Base-by-base conservation (phyloP, 306 rosid genomes). In the Styphnolobium japonicum region DNA sequence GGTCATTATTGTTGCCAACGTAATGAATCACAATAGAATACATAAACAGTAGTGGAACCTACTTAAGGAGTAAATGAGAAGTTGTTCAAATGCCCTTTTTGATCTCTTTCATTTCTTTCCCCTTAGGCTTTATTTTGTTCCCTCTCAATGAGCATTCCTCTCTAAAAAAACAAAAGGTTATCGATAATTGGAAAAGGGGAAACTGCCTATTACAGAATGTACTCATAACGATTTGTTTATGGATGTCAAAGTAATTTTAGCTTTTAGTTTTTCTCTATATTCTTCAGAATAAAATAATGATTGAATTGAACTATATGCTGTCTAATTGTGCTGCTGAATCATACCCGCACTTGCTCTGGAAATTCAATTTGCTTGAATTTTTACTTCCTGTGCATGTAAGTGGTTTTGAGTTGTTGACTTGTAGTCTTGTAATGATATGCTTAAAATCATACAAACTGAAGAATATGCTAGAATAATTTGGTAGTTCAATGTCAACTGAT, bases 251-350 rank as follows among this genome's bases (percentile, higher is more conserved):
- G 78, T 75, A 81, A 77, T 76, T 64, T 10, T 62, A 37, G 71
- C n/a, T 56, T 71, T 48, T 25, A 36, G 61, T 70, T 57, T 57
- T 77, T 71, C 21, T 48, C 76, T 86, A 9, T 55, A 23, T 75
- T 51, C 81, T 69, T 87, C 92, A 95, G 98, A 14, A 31, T 71
- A 92, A 91, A 88, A 14, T 91, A 72, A 85, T 90, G 97, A 62
- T 91, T 89, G 98, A 95, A 64, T 42, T 95, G 86, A 90, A 95
- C 89, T 92, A 92, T 81, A 95, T 95, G 98, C 81, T 95, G 29
- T 90, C 98, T 68, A 91, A 93, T 80, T 97, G 98, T 67, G 98
- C 98, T 71, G 95, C 97, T 61, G 89, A 85, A 73, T 85, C 93
- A 45, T 93, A 97, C 69, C 80, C 91, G 25, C 79, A 53, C 72